phyloP scores from a whole-genome alignment of 345 rosid genomes.

The Cardiospermum halicacabum region DNA sequence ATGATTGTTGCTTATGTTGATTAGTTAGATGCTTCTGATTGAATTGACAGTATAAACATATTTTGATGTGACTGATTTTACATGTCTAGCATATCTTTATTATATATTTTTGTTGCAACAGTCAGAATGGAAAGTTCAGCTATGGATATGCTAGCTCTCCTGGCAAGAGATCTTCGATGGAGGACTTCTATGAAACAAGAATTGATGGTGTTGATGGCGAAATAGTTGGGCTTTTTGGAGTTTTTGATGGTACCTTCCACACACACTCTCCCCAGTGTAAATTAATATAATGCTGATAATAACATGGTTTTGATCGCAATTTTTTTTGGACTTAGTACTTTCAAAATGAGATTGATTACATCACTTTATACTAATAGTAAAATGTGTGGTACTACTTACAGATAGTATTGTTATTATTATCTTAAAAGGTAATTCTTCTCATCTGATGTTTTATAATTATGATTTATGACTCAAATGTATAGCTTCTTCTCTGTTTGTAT shows the following conservation, averaged over 20 bases:
- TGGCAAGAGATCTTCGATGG: constrained; percentile 97
- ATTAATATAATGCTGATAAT: neutral
- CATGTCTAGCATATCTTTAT: neutral
- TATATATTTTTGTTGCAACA: constrained; percentile 30
- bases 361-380: neutral
- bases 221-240: constrained; percentile 97
- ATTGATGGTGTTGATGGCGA: constrained; percentile 90
- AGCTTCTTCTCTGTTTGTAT: neutral
- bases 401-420: neutral
- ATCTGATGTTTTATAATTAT: neutral
- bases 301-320: neutral
- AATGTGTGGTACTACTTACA: neutral
- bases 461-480: neutral
- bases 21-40: neutral
- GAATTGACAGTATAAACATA: neutral
- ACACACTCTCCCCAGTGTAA: neutral
- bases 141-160: constrained; percentile 99
- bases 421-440: neutral
- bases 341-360: neutral
- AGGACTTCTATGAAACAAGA: constrained; percentile 94
- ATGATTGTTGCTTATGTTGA: neutral
- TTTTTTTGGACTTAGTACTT: neutral
- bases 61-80: neutral
- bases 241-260: constrained; percentile 77
- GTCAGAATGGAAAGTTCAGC: constrained; percentile 93